phyloP scores from a whole-genome alignment of 148 eudicot genomes.

The Polygonum maritimum region DNA sequence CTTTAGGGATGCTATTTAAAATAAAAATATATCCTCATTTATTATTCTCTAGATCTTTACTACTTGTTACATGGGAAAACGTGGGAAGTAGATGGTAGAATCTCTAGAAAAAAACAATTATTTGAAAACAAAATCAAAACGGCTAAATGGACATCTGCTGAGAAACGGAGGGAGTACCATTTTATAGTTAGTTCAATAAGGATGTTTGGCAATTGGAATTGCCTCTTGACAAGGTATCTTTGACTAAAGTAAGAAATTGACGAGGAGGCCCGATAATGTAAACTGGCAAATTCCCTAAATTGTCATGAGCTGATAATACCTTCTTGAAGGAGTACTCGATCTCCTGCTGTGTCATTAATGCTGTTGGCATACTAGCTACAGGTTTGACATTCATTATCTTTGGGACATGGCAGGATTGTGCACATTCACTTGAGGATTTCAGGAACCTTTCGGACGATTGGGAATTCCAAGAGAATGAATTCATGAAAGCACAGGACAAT shows the following conservation, averaged over 20 bases:
- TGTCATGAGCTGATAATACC: not conserved
- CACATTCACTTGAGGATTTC: constrained; percentile 31
- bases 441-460: constrained; percentile 61
- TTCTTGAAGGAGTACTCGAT: not conserved
- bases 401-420: constrained; percentile 31
- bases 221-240: not conserved
- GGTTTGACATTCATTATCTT: not conserved
- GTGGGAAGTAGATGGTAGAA: no score
- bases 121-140: no score
- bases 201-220: not conserved
- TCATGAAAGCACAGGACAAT: constrained; percentile 57
- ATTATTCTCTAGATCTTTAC: no score
- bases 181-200: not conserved
- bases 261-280: not conserved
- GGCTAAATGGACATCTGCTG: no score
- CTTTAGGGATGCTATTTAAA: no score
- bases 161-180: no score
- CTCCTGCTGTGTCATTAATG: not conserved
- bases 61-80: no score
- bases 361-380: not conserved
- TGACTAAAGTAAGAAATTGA: not conserved
- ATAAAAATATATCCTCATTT: no score
- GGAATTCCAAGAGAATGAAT: constrained; percentile 84
- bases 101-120: no score
- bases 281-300: not conserved